A percentile compares a stretch with the other conserved stretches of the same genome.
Evolutionary conservation across 2,329 filamentous ascomycete species (phyloP).

Genomic region (Colletotrichum sp.): DNA sequence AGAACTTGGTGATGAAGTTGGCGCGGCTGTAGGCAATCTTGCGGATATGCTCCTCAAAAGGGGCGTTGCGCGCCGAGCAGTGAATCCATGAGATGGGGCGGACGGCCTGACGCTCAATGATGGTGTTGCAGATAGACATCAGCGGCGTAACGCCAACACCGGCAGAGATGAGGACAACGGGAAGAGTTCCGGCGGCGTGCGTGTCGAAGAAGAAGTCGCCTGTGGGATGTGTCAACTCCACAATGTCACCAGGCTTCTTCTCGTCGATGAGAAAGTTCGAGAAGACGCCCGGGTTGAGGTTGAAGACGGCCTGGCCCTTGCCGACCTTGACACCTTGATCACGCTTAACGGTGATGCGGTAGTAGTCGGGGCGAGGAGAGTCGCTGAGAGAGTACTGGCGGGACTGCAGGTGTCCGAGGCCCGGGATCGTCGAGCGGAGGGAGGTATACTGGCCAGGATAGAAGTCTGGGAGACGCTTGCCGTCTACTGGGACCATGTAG

Average conservation of each 20-base stretch:
- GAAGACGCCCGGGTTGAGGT: conserved; percentile 65
- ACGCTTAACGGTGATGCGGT: conserved; percentile 75
- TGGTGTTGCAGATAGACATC: conserved; percentile 63
- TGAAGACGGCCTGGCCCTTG: conserved; percentile 46
- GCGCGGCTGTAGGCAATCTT: conserved; percentile 43
- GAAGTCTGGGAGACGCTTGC: conserved; percentile 64
- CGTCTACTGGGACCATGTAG: conserved; percentile 69
- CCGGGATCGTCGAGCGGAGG: conserved; percentile 61
- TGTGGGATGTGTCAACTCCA: conserved; percentile 71
- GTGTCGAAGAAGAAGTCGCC: conserved; percentile 65
- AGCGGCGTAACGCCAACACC: conserved; percentile 66
- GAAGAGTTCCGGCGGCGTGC: conserved; percentile 40
- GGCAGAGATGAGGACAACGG: conserved; percentile 66
- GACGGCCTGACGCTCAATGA: conserved; percentile 47
- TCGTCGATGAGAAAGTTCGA: conserved; percentile 73
- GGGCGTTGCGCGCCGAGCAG: conserved; percentile 51
- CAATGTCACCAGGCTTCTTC: conserved; percentile 63
- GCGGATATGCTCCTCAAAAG: conserved; percentile 60
- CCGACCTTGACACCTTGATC: conserved; percentile 54
- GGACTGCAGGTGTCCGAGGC: conserved; percentile 64
- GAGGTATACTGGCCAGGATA: conserved; percentile 77
- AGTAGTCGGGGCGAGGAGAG: conserved; percentile 63
- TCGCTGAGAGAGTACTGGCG: conserved; percentile 78
- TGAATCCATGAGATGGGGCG: conserved; percentile 65
- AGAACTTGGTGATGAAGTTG: conserved; percentile 47